These are phyloP conservation scores for Yarrowia deformans DNA, from an alignment of 805 yeast genomes.

Conservation along the genomic window DNA sequence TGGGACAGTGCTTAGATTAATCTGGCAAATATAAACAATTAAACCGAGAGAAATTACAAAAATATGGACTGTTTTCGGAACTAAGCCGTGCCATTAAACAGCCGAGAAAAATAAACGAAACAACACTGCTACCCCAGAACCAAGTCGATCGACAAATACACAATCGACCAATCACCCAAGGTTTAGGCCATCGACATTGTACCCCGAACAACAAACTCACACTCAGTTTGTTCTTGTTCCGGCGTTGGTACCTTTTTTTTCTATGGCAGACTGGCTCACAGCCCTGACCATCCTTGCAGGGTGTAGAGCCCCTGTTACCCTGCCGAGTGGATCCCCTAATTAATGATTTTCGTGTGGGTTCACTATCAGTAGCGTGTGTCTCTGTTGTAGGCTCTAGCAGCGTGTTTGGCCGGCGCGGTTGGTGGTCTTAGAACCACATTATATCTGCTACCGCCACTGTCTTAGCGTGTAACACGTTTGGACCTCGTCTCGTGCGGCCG, in stretches of 20 bases:
- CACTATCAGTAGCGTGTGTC: too few species aligned
- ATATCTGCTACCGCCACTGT: background rate
- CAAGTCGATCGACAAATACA: too few species aligned
- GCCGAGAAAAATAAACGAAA: too few species aligned
- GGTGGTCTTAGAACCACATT: too few species aligned
- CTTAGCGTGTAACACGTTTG: slow-evolving; percentile 21
- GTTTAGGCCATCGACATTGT: background rate
- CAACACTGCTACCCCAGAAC: too few species aligned
- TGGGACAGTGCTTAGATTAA: background rate
- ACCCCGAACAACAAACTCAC: background rate
- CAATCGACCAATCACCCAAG: too few species aligned
- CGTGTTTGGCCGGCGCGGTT: background rate
- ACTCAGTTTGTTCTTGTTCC: background rate
- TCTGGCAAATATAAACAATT: background rate
- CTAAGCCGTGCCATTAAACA: background rate
- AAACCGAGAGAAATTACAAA: too few species aligned
- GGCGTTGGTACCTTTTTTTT: slow-evolving; percentile 8
- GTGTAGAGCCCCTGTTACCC: background rate
- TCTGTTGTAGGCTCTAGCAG: background rate
- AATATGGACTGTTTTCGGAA: background rate
- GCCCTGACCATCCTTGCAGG: slow-evolving; percentile 37
- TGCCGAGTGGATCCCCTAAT: background rate
- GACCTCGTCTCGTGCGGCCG: slow-evolving; percentile 22
- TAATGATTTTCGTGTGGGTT: background rate
- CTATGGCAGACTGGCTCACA: background rate